Base-by-base conservation (phyloP, 768 basidiomycete species). In the Pisolithus microcarpus region DNA sequence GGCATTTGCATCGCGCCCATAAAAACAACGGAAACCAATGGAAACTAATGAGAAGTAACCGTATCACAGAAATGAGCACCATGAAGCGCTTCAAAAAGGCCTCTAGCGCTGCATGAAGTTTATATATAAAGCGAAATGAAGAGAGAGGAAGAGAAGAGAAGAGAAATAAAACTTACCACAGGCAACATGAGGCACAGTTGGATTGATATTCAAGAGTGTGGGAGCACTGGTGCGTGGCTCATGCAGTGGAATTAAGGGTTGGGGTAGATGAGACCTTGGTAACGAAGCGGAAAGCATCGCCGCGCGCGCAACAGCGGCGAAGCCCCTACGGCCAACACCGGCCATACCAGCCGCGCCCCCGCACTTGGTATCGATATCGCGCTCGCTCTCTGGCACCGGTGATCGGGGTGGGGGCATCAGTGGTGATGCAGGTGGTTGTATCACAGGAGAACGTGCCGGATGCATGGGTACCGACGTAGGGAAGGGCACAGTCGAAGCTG, bases 311-410 rank as follows among this genome's bases (percentile, higher is more conserved):
- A 80, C 87, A 16, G 90, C 87, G 11, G 74, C 75, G 52, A 92
- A 92, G 0, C 88, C 91, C 57, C 91, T 72, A 53, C 91, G 72
- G 7, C 91, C 91, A 7, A 94, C 90, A 8, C 91, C 91, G 0
- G 91, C 91, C 91, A 94, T 93, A 1, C 87, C 87, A 8, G 87
- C 87, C 48, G 75, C 81, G 7, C 87, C 87, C 4, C 87, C 87
- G 3, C 61, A 75, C 62, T 84, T 81, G n/a, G 87, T 89, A 60
- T 87, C 79, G 8, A 83, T 73, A 31, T 78, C 75, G 7, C 62
- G 65, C 28, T 61, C 49, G 39, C 37, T 28, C 9, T 26, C 34
- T 23, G 18, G 58, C 19, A 52, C 3, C 10, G 46, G 52, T 34
- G 52, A 34, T 36, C 39, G 21, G 0, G 43, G 23, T 7, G 58